Conservation (phyloP, 352 stramenopile species). For the Ophiocytium majus region DNA sequence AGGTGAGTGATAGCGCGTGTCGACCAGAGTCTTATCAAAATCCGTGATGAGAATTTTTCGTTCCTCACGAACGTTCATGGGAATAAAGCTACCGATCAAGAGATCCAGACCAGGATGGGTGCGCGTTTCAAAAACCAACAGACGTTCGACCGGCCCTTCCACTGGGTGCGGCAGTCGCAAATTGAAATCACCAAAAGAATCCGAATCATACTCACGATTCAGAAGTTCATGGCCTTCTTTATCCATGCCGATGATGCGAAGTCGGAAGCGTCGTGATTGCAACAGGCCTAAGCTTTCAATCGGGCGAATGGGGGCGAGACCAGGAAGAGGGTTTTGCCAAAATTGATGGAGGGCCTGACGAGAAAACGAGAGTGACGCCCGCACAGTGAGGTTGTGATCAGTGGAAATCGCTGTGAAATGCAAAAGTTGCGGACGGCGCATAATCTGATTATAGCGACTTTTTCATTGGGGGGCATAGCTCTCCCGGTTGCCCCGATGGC, state of each 20-base stretch:
- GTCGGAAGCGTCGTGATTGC: background rate
- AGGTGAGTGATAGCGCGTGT: background rate
- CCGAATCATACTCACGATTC: background rate
- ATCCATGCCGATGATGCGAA: background rate
- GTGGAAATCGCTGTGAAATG: background rate
- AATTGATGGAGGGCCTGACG: background rate
- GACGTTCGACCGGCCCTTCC: background rate
- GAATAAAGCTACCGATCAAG: background rate
- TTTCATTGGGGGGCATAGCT: too few relatives aligned
- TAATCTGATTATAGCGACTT: background rate
- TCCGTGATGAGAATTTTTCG: conserved; percentile 4
- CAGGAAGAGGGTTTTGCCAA: background rate
- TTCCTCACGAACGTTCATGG: background rate
- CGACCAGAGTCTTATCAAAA: conserved; percentile 12
- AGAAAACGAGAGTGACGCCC: background rate
- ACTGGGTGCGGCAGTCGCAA: background rate
- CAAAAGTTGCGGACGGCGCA: background rate
- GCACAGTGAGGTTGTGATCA: background rate
- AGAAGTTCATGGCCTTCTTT: background rate
- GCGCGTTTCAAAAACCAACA: background rate
- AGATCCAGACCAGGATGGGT: background rate
- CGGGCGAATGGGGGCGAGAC: background rate
- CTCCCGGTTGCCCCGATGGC: too few relatives aligned
- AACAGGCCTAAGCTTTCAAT: background rate
- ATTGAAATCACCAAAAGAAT: conserved; percentile 3